Conservation (phyloP, 202 grass and related monocot genomes). For the Panicum hallii region DNA sequence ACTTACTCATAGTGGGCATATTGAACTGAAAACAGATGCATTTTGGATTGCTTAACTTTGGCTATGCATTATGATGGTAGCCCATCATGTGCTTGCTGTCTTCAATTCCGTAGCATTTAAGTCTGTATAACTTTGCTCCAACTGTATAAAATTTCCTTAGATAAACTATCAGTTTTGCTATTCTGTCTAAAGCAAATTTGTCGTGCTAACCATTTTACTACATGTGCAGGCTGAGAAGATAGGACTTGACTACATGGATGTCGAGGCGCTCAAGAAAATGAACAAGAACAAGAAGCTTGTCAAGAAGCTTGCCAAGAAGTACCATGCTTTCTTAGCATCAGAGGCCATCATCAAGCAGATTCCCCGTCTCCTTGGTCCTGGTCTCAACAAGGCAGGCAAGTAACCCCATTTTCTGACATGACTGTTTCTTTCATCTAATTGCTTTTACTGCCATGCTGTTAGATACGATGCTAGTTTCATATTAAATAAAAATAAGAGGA, state of each 20-base stretch:
- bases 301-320: slow-evolving; percentile 95
- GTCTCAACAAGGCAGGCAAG: slow-evolving; percentile 98
- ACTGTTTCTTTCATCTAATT: background rate
- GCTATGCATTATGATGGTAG: background rate
- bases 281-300: slow-evolving; percentile 99
- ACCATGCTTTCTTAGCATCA: slow-evolving; percentile 92
- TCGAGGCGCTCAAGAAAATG: slow-evolving; percentile 89
- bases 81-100: background rate
- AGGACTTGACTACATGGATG: slow-evolving; percentile 92
- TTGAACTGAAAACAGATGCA: background rate
- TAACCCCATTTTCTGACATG: background rate
- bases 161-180: background rate
- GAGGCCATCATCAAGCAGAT: slow-evolving; percentile 99
- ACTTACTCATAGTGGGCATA: background rate
- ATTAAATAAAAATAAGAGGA: no score
- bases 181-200: background rate
- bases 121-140: background rate
- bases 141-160: background rate
- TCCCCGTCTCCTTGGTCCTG: slow-evolving; percentile 90
- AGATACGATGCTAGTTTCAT: background rate
- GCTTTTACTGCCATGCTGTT: background rate
- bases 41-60: background rate
- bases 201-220: background rate
- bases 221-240: slow-evolving; percentile 81
- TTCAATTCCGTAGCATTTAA: background rate